Evolutionary conservation across 2,329 filamentous ascomycete species (phyloP).

Genomic region (Stemphylium vesicarium): DNA sequence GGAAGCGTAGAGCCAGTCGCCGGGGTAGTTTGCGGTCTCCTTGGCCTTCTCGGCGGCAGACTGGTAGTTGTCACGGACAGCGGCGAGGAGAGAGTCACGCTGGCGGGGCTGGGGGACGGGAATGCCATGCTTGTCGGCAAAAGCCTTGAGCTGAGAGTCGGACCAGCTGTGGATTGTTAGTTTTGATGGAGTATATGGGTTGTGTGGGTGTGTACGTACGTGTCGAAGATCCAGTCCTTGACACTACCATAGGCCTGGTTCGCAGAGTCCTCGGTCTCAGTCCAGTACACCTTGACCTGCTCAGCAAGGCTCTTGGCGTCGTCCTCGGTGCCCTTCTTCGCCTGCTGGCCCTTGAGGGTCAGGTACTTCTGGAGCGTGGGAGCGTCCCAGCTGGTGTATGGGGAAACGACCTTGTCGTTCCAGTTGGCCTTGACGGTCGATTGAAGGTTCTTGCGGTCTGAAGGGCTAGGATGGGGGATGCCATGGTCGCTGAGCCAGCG

Average conservation of each 20-base stretch:
- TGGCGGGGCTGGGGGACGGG: constrained; percentile 86
- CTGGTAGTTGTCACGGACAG: constrained; percentile 83
- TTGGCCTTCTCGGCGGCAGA: constrained; percentile 74
- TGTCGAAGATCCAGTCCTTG: constrained; percentile 92
- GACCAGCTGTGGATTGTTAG: constrained; percentile 71
- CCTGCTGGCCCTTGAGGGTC: constrained; percentile 72
- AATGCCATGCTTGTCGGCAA: constrained; percentile 86
- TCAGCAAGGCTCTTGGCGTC: constrained; percentile 72
- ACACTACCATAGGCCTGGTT: constrained; percentile 73
- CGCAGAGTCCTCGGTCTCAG: constrained; percentile 78
- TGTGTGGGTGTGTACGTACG: constrained; percentile 51
- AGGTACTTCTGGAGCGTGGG: constrained; percentile 72
- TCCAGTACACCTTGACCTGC: constrained; percentile 76
- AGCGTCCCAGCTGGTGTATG: constrained; percentile 79
- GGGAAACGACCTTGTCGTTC: constrained; percentile 75
- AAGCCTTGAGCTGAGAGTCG: constrained; percentile 91
- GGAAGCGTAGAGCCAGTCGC: constrained; percentile 88
- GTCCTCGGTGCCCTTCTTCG: constrained; percentile 69
- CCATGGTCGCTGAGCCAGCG: constrained; percentile 94
- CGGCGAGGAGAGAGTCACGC: constrained; percentile 79
- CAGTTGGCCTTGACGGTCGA: constrained; percentile 88
- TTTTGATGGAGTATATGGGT: neutral
- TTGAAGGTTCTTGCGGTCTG: constrained; percentile 94
- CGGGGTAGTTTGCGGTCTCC: constrained; percentile 84
- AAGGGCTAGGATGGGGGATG: constrained; percentile 85